Percentiles rank a stretch among this genome's conserved stretches.
Evolutionary conservation across 257 asterid species (phyloP).

Genomic region (Fraxinus quadrangulata): DNA sequence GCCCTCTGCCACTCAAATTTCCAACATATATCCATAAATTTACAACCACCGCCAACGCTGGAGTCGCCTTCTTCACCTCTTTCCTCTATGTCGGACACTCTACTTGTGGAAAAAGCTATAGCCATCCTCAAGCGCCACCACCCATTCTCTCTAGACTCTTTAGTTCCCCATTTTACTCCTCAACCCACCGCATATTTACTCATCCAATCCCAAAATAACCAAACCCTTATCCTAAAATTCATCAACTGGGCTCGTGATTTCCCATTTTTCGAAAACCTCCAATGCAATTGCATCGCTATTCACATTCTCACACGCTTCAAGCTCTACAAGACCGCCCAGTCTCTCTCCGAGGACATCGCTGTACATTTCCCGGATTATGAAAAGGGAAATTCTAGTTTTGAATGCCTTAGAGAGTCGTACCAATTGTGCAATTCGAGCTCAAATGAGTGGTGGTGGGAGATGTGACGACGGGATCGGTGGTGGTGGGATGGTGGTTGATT

Average conservation of each 20-base stretch:
- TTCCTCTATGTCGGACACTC: constrained; percentile 41
- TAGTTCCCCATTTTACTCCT: constrained; percentile 65
- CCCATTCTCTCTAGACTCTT: constrained; percentile 38
- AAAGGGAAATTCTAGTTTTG: constrained; percentile 49
- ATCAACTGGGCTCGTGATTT: constrained; percentile 60
- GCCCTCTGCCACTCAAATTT: constrained; percentile 38
- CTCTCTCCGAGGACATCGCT: constrained; percentile 58
- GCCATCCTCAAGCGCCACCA: constrained; percentile 45
- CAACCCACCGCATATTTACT: constrained; percentile 62
- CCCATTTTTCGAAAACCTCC: constrained; percentile 66
- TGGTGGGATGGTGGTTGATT: no score
- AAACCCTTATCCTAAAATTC: constrained; percentile 50
- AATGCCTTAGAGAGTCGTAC: constrained; percentile 62
- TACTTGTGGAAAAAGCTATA: constrained; percentile 50
- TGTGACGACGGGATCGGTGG: no score
- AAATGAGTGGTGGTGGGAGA: neutral
- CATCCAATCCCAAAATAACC: constrained; percentile 57
- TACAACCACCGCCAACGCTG: constrained; percentile 29
- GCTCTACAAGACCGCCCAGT: constrained; percentile 65
- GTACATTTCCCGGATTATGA: constrained; percentile 33
- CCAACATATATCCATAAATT: constrained; percentile 28
- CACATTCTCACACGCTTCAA: constrained; percentile 84
- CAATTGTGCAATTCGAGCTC: constrained; percentile 74
- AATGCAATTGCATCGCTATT: constrained; percentile 57
- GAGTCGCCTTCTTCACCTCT: neutral